These are phyloP conservation scores for Geotrichum klebahnii DNA, from an alignment of 1,139 yeast genomes.

Conservation along the genomic window DNA sequence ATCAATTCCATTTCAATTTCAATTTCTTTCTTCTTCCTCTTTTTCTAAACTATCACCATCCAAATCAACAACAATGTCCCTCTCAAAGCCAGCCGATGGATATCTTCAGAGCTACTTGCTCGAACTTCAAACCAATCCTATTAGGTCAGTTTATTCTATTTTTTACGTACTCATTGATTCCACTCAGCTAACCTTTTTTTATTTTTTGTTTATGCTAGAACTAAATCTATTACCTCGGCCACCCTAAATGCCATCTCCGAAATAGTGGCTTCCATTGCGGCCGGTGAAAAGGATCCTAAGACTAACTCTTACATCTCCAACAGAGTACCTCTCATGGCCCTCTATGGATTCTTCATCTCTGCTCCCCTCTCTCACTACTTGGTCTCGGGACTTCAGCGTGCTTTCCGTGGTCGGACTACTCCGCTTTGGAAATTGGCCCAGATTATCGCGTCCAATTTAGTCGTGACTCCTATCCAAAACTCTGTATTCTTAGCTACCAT, in stretches of 20 bases:
- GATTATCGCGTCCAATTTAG: conserved; percentile 54
- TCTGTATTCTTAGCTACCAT: conserved; percentile 52
- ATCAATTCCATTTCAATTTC: not conserved
- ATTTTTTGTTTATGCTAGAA: conserved; percentile 29
- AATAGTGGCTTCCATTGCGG: conserved; percentile 38
- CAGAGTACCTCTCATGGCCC: conserved; percentile 60
- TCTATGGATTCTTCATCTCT: conserved; percentile 64
- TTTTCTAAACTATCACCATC: not conserved
- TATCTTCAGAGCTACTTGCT: conserved; percentile 27
- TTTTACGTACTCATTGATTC: not conserved
- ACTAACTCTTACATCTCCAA: conserved; percentile 37
- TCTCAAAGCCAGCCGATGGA: not conserved
- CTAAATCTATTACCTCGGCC: conserved; percentile 42
- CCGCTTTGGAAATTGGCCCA: conserved; percentile 49
- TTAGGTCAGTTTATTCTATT: conserved; percentile 24
- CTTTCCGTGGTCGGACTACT: conserved; percentile 37
- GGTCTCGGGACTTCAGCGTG: conserved; percentile 36
- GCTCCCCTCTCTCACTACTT: conserved; percentile 71
- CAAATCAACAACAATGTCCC: conserved; percentile 11
- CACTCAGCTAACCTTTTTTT: conserved; percentile 9
- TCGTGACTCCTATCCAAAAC: conserved; percentile 62
- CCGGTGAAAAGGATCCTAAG: conserved; percentile 41
- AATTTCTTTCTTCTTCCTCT: not conserved
- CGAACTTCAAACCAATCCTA: conserved; percentile 33
- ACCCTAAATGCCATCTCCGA: conserved; percentile 40